phyloP scores from a whole-genome alignment of 768 basidiomycete species.

The Termitomyces sp. region DNA sequence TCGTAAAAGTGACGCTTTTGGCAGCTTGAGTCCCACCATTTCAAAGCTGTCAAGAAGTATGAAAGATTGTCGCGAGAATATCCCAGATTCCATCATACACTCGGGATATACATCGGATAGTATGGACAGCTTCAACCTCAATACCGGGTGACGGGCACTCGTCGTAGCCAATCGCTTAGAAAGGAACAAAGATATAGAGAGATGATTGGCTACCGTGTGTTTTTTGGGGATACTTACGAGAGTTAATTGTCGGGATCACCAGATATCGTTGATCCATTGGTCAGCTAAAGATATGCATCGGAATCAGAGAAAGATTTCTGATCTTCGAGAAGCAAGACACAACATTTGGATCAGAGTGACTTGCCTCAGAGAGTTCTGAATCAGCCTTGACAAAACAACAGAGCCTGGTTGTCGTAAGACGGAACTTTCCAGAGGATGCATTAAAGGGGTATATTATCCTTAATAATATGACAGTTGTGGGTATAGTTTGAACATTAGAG shows the following conservation, averaged over 20 bases:
- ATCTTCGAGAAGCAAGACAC: conserved; percentile 27
- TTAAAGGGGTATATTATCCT: conserved; percentile 21
- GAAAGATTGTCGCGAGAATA: not conserved
- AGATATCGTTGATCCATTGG: conserved; percentile 7
- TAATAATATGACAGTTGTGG: conserved; percentile 17
- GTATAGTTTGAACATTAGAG: conserved; percentile 14
- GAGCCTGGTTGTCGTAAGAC: not conserved
- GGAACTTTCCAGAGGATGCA: conserved; percentile 18
- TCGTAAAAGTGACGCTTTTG: conserved; percentile 4
- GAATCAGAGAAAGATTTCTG: conserved; percentile 22
- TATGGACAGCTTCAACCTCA: not conserved
- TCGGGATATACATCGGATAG: not conserved
- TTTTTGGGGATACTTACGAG: conserved; percentile 1
- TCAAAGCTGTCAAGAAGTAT: not conserved
- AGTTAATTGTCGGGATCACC: not conserved
- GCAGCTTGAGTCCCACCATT: conserved; percentile 4
- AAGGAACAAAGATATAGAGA: not conserved
- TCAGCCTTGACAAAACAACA: conserved; percentile 4
- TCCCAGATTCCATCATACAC: conserved; percentile 9
- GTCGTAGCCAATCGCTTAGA: not conserved
- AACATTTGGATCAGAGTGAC: not conserved
- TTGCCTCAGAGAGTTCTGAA: not conserved
- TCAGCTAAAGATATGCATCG: conserved; percentile 15
- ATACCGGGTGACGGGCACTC: not conserved
- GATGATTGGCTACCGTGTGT: not conserved